Percentiles rank a stretch among this genome's conserved stretches.
These are phyloP conservation scores for Umbelopsis isabellina DNA, from an alignment of 192 early-diverging fungal genomes.

Conservation along the genomic window DNA sequence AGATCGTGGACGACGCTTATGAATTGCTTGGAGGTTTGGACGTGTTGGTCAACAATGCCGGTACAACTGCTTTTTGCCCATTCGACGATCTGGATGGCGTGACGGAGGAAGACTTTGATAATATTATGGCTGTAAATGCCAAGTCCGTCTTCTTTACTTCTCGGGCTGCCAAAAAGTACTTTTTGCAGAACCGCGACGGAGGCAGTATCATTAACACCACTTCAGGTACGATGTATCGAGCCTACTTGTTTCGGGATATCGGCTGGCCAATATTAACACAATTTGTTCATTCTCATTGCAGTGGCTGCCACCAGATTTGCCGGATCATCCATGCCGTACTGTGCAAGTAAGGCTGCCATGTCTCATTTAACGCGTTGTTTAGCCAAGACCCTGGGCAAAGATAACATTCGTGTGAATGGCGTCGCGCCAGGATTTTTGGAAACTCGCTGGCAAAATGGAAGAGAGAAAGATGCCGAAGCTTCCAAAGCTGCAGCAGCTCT, in stretches of 20 bases:
- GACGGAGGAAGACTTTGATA: constrained; percentile 24
- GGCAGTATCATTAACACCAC: constrained; percentile 26
- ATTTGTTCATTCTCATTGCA: background rate
- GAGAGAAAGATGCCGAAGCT: background rate
- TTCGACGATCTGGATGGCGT: constrained; percentile 20
- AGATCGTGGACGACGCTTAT: constrained; percentile 29
- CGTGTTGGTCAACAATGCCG: constrained; percentile 29
- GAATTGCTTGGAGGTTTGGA: constrained; percentile 15
- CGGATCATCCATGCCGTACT: constrained; percentile 25
- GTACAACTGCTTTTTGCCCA: constrained; percentile 21
- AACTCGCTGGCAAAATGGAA: constrained; percentile 21
- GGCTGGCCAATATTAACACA: background rate
- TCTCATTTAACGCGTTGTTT: constrained; percentile 22
- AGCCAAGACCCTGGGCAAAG: constrained; percentile 1
- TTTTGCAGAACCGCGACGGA: constrained; percentile 23
- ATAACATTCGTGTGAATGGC: constrained; percentile 25
- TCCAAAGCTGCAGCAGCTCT: constrained; percentile 3
- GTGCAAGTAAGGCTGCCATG: constrained; percentile 25
- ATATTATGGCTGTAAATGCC: constrained; percentile 18
- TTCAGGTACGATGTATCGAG: background rate
- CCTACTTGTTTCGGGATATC: too few relatives aligned
- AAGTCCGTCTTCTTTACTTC: constrained; percentile 21
- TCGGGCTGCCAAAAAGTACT: constrained; percentile 22
- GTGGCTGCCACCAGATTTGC: constrained; percentile 8
- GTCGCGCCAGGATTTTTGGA: constrained; percentile 26